Conservation (phyloP, 441 rosid genomes). For the Syzygium malaccense region DNA sequence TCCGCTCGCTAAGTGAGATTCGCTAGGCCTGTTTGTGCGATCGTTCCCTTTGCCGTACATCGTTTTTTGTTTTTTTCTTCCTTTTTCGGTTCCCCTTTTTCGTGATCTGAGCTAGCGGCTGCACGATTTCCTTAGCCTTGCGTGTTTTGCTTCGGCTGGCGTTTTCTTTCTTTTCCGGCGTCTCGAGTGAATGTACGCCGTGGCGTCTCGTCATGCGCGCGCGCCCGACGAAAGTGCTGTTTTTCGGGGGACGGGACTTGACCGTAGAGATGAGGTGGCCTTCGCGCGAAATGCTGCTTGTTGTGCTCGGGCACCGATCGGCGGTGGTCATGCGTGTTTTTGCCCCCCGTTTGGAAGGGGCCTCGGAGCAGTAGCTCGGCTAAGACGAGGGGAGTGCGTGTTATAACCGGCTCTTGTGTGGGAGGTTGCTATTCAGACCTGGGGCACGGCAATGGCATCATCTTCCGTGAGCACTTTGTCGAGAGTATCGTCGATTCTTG, state of each 20-base stretch:
- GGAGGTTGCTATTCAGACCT: neutral
- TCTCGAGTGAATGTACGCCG: neutral
- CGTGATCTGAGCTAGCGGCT: neutral
- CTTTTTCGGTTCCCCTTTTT: neutral
- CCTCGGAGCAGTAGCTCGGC: neutral
- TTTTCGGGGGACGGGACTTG: neutral
- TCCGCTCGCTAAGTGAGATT: neutral
- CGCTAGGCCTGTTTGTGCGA: neutral
- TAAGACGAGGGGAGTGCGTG: neutral
- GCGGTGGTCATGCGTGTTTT: neutral
- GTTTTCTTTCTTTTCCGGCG: neutral
- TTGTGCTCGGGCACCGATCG: neutral
- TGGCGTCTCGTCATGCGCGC: neutral
- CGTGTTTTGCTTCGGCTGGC: neutral
- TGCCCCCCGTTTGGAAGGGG: neutral
- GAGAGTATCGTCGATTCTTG: neutral
- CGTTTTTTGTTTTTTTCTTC: neutral
- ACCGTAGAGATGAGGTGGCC: neutral
- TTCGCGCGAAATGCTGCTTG: neutral
- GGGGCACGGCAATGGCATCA: neutral
- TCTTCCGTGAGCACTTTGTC: neutral
- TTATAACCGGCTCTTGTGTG: neutral
- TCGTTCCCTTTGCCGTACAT: neutral
- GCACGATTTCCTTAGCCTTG: neutral
- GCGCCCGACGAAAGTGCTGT: neutral